phyloP scores from a whole-genome alignment of 768 basidiomycete species.

The Mycena floridula region DNA sequence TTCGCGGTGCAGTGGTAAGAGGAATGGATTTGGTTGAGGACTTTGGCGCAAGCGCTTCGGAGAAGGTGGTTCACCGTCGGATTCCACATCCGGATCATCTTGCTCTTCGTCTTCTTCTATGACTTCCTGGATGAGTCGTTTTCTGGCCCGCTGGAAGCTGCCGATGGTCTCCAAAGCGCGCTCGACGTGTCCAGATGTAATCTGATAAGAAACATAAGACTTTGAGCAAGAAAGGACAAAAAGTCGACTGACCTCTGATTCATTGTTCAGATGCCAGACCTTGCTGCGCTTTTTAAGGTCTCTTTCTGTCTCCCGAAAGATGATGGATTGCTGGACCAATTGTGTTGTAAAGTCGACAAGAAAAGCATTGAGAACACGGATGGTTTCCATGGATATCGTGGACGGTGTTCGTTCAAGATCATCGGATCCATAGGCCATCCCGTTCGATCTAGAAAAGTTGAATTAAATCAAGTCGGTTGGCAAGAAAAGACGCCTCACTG shows the following conservation, averaged over 20 bases:
- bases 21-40: constrained; percentile 9
- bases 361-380: constrained; percentile 39
- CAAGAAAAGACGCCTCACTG: constrained; percentile 26
- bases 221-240: neutral
- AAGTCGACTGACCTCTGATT: constrained; percentile 29
- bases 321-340: constrained; percentile 43
- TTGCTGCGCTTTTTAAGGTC: constrained; percentile 52
- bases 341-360: constrained; percentile 47
- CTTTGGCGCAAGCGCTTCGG: constrained; percentile 1
- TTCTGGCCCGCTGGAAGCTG: constrained; percentile 29
- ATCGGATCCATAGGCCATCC: neutral
- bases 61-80: constrained; percentile 3
- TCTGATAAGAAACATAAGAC: constrained; percentile 23
- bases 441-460: constrained; percentile 1
- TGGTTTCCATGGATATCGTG: constrained; percentile 42
- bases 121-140: constrained; percentile 32
- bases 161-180: constrained; percentile 47
- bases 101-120: constrained; percentile 9
- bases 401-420: constrained; percentile 1
- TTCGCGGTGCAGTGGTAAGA: constrained; percentile 17
- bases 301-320: constrained; percentile 53
- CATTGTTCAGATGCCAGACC: constrained; percentile 45
- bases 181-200: constrained; percentile 35
- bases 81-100: constrained; percentile 12
- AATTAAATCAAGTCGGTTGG: neutral